These are phyloP conservation scores for Trichoderma brevicompactum DNA, from an alignment of 2,329 filamentous ascomycete species.

Conservation along the genomic window DNA sequence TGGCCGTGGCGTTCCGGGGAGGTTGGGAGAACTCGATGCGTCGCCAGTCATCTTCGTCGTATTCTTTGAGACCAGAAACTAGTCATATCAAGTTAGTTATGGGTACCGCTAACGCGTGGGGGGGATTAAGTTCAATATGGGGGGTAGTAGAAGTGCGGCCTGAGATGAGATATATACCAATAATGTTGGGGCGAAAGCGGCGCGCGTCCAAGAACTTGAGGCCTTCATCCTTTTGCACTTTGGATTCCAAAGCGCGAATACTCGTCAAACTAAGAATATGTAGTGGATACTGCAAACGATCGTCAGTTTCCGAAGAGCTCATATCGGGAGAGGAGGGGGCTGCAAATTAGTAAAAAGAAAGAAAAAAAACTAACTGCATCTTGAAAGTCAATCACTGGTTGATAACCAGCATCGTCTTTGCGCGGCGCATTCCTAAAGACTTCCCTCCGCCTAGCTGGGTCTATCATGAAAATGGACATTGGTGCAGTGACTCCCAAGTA, in stretches of 20 bases:
- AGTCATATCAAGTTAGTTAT: constrained; percentile 9
- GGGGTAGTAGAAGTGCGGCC: not conserved
- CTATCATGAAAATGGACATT: constrained; percentile 70
- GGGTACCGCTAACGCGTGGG: not conserved
- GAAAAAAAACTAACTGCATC: constrained; percentile 57
- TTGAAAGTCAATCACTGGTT: constrained; percentile 69
- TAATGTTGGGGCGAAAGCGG: constrained; percentile 74
- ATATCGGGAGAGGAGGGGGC: not conserved
- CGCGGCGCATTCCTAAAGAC: constrained; percentile 65
- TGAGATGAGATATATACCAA: constrained; percentile 50
- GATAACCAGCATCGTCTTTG: constrained; percentile 62
- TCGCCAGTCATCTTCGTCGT: constrained; percentile 73
- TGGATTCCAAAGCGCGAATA: constrained; percentile 62
- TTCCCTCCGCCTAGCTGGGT: constrained; percentile 59
- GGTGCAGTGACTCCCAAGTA: constrained; percentile 70
- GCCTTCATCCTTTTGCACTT: constrained; percentile 56
- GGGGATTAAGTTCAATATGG: not conserved
- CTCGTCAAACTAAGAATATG: constrained; percentile 69
- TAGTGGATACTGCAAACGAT: constrained; percentile 62
- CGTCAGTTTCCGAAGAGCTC: constrained; percentile 19
- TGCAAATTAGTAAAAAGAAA: not conserved
- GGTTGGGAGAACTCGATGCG: constrained; percentile 59
- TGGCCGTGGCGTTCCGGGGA: constrained; percentile 34
- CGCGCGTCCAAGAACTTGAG: constrained; percentile 60
- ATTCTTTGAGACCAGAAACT: constrained; percentile 66